phyloP scores from a whole-genome alignment of 257 asterid genomes.

The Plectranthus barbatus region DNA sequence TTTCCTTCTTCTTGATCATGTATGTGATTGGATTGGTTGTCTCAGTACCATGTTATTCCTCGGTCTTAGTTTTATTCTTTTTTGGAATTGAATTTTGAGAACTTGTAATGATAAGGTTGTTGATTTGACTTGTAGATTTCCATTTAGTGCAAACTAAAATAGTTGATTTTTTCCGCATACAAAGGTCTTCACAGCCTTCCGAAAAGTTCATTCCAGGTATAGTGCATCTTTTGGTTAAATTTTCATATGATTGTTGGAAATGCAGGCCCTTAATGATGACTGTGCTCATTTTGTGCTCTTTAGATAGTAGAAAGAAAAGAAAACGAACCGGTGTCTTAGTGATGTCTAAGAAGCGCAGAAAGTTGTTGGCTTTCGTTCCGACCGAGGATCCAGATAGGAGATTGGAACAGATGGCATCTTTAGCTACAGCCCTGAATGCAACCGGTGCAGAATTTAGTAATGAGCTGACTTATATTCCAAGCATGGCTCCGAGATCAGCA shows the following conservation, averaged over 20 bases:
- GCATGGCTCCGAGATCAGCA: slow-evolving; percentile 83
- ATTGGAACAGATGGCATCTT: slow-evolving; percentile 84
- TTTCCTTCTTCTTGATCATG: too few relatives aligned
- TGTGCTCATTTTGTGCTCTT: background rate
- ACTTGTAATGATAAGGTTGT: background rate
- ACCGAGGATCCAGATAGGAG: slow-evolving; percentile 56
- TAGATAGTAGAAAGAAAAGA: slow-evolving; percentile 54
- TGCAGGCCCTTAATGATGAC: background rate
- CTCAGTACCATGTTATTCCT: background rate
- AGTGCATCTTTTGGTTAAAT: too few relatives aligned
- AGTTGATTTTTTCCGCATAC: slow-evolving; percentile 76
- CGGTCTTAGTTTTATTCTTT: background rate
- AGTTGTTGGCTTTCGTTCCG: slow-evolving; percentile 58
- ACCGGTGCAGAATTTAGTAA: slow-evolving; percentile 61
- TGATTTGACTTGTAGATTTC: slow-evolving; percentile 39
- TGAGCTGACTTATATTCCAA: slow-evolving; percentile 55
- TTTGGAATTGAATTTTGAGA: background rate
- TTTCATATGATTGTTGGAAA: background rate
- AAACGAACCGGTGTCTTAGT: slow-evolving; percentile 37
- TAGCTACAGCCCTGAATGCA: slow-evolving; percentile 76
- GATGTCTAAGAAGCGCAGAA: slow-evolving; percentile 60
- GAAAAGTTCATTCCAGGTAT: slow-evolving; percentile 42
- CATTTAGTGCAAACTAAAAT: slow-evolving; percentile 81
- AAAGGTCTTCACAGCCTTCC: slow-evolving; percentile 32
- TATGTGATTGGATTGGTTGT: background rate